Evolutionary conservation across 495 filamentous ascomycete genomes (phyloP), one percentile per base, ranked within the genome.

Genomic region (Penicillium cosmopolitanum): DNA sequence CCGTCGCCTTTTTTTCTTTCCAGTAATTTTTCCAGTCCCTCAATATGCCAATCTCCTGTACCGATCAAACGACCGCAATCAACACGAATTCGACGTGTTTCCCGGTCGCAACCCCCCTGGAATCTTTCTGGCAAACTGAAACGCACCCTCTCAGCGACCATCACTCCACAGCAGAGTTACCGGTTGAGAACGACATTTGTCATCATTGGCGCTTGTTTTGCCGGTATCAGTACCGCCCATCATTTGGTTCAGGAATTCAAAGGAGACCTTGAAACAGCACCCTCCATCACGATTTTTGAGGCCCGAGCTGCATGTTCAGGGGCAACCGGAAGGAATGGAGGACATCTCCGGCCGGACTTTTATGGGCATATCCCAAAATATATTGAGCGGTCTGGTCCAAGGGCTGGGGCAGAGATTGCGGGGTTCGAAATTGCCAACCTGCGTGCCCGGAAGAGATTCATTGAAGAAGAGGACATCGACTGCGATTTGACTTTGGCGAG

Each of bases 141-240:
- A 38, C 60, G 10, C 79, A 79, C 11, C 77, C 84, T 9, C 72
- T 90, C 16, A 73, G 83, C 42, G 77, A 84, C 58, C 64, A 80
- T 61, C 79, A 82, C 34, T 79, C 79, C 21, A 76, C 71, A 23
- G 57, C 65, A 18, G 66, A 73, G 7, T 75, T 88, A 19, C 86
- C 82, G 6, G 43, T 54, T 0, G 67, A 71, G 0, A 82, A 77
- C 36, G 85, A 90, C 55, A 79, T 82, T n/a, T n/a, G 79, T 91
- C 18, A 85, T 91, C 34, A 82, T 91, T 53, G 89, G 89, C 25
- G 86, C 84, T 48, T 89, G 89, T 4, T 90, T 89, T 57, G 88
- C 85, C 7, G 89, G 89, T 9, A 76, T 85, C 0, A 74, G 80
- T 9, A 76, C 85, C 5, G 87, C 89, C 4, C 86, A 82, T 72